Percentiles rank a stretch among this genome's conserved stretches.
phyloP scores from a whole-genome alignment of 2,329 filamentous ascomycete genomes.

The Nemania abortiva region DNA sequence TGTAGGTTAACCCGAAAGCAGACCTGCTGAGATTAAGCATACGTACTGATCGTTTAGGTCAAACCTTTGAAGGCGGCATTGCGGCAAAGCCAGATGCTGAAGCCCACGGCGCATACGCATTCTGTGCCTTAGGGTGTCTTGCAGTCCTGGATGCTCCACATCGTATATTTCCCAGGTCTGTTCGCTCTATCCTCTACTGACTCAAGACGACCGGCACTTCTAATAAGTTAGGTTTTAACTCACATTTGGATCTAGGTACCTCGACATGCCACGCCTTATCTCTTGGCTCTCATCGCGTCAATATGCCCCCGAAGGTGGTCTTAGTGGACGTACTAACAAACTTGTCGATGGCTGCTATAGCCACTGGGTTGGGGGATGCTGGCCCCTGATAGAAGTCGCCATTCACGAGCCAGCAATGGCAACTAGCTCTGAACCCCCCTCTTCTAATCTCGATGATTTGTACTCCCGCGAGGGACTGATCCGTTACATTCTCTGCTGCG shows the following conservation, averaged over 20 bases:
- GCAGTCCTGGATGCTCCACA: conserved; percentile 86
- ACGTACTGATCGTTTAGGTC: conserved; percentile 65
- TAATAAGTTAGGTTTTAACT: conserved; percentile 44
- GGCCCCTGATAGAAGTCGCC: conserved; percentile 87
- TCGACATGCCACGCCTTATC: conserved; percentile 81
- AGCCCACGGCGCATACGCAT: conserved; percentile 96
- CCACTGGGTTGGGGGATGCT: conserved; percentile 97
- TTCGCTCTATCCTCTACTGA: conserved; percentile 50
- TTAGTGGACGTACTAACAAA: conserved; percentile 95
- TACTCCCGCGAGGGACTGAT: conserved; percentile 88
- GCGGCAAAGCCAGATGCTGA: conserved; percentile 87
- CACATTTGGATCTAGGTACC: conserved; percentile 65
- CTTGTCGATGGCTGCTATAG: conserved; percentile 98
- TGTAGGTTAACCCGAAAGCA: conserved; percentile 68
- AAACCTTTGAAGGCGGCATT: conserved; percentile 96
- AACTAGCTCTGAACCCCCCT: conserved; percentile 40
- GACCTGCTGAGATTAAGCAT: conserved; percentile 30
- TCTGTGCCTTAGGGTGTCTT: conserved; percentile 91
- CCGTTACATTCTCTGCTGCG: conserved; percentile 90
- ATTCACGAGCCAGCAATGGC: conserved; percentile 64
- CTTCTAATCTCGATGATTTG: conserved; percentile 46
- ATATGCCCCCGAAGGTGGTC: conserved; percentile 90
- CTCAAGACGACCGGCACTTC: conserved; percentile 52
- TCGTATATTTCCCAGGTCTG: conserved; percentile 77
- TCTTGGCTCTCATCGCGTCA: conserved; percentile 92